A percentile compares a stretch with the other conserved stretches of the same genome.
Evolutionary conservation across 805 yeast genomes (phyloP).

Genomic region (Yarrowia deformans): DNA sequence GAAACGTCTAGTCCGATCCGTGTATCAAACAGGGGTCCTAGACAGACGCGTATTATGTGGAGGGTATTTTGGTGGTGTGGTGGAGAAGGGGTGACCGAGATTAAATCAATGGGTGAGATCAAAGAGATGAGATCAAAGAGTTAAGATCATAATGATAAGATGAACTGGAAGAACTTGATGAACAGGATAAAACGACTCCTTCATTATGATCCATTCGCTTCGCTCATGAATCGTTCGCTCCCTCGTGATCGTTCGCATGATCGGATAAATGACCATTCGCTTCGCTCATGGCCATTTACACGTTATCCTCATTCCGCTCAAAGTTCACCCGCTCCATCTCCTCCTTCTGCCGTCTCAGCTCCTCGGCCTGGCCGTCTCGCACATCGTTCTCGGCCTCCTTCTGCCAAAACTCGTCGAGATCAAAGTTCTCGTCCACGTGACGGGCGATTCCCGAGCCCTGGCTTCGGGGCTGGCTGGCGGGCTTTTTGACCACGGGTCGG

Average conservation of each 20-base stretch:
- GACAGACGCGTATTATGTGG: no score
- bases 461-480: conserved; percentile 3
- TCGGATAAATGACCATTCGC: neutral
- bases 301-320: conserved; percentile 3
- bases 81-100: no score
- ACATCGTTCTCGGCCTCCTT: conserved; percentile 33
- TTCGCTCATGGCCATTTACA: neutral
- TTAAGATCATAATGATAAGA: no score
- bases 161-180: no score
- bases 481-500: conserved; percentile 26
- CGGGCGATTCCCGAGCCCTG: conserved; percentile 16
- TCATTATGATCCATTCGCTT: no score
- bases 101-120: no score
- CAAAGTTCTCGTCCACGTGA: conserved; percentile 30
- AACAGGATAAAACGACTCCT: no score
- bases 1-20: neutral
- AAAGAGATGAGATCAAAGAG: no score
- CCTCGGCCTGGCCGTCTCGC: conserved; percentile 9
- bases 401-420: conserved; percentile 31
- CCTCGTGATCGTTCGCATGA: no score
- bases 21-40: neutral
- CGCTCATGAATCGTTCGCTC: no score
- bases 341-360: conserved; percentile 24
- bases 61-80: no score
- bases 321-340: conserved; percentile 8